These are phyloP conservation scores for Chlorella vulgaris DNA, from an alignment of 139 green algal species.

Conservation along the genomic window DNA sequence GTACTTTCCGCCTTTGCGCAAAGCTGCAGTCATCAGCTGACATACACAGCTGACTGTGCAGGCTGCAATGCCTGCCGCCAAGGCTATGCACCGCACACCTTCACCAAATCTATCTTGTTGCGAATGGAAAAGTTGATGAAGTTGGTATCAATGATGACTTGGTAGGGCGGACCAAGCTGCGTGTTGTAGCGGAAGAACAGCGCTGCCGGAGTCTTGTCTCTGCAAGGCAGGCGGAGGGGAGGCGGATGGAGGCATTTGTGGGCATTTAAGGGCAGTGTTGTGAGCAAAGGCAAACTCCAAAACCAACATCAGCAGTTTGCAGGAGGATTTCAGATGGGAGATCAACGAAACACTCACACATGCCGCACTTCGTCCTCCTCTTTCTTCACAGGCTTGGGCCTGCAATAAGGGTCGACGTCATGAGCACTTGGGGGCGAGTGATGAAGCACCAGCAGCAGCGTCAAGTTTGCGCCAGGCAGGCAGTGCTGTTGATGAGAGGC, in stretches of 20 bases:
- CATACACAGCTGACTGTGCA: too few relatives aligned
- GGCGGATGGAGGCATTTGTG: not conserved
- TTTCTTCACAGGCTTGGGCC: slow-evolving; percentile 55
- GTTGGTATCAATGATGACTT: slow-evolving; percentile 98
- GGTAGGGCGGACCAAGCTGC: slow-evolving; percentile 96
- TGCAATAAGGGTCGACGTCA: not conserved
- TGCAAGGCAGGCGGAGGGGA: slow-evolving; percentile 40
- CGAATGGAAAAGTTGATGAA: slow-evolving; percentile 99
- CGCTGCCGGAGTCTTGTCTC: slow-evolving; percentile 84
- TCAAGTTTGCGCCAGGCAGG: not conserved
- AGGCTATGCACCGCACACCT: too few relatives aligned
- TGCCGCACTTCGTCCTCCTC: slow-evolving; percentile 71
- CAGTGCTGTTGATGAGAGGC: not conserved
- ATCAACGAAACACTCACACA: slow-evolving; percentile 59
- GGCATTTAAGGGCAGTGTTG: not conserved
- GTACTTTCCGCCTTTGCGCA: too few relatives aligned
- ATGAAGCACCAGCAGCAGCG: not conserved
- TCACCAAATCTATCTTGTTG: slow-evolving; percentile 87
- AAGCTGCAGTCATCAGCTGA: too few relatives aligned
- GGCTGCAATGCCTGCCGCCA: too few relatives aligned
- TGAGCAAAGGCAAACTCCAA: too few relatives aligned
- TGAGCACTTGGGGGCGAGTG: not conserved
- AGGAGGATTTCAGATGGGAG: too few relatives aligned
- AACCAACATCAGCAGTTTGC: not conserved
- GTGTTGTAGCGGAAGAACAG: slow-evolving; percentile 99